Conservation (phyloP, 2,329 filamentous ascomycete genomes). For the Fusarium sp. region DNA sequence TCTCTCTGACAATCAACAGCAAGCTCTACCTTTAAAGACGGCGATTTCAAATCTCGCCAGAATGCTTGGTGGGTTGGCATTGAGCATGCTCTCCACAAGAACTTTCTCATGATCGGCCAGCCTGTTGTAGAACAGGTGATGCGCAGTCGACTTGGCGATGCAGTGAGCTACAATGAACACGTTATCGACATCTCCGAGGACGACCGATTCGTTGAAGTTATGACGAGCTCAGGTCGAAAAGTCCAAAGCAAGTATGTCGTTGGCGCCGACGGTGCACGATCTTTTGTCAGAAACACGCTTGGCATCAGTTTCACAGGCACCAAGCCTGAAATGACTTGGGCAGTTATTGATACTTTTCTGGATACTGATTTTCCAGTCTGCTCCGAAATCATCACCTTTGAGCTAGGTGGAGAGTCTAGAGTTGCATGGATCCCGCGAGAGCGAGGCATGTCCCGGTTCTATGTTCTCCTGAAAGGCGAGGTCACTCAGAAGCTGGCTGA, state of each 20-base stretch:
- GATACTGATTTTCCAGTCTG: constrained; percentile 61
- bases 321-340: constrained; percentile 63
- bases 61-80: constrained; percentile 61
- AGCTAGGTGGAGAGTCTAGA: constrained; percentile 57
- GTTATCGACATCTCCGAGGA: constrained; percentile 65
- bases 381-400: constrained; percentile 60
- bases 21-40: constrained; percentile 59
- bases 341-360: constrained; percentile 60
- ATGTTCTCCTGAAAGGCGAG: constrained; percentile 59
- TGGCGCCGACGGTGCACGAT: constrained; percentile 65
- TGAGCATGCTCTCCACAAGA: constrained; percentile 57
- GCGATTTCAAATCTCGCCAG: constrained; percentile 59
- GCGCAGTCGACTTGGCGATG: constrained; percentile 47
- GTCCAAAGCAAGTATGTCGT: constrained; percentile 57
- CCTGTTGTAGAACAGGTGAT: constrained; percentile 57
- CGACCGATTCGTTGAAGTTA: constrained; percentile 57
- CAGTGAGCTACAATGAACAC: constrained; percentile 53
- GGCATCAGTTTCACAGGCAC: constrained; percentile 57
- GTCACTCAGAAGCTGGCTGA: constrained; percentile 54
- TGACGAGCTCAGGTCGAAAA: constrained; percentile 47
- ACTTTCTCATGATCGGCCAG: constrained; percentile 63
- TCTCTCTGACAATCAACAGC: constrained; percentile 41
- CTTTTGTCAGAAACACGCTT: constrained; percentile 55
- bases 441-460: constrained; percentile 59
- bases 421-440: constrained; percentile 62